Evolutionary conservation across 2,329 filamentous ascomycete species (phyloP).

Genomic region (Ophiocordyceps sinensis): DNA sequence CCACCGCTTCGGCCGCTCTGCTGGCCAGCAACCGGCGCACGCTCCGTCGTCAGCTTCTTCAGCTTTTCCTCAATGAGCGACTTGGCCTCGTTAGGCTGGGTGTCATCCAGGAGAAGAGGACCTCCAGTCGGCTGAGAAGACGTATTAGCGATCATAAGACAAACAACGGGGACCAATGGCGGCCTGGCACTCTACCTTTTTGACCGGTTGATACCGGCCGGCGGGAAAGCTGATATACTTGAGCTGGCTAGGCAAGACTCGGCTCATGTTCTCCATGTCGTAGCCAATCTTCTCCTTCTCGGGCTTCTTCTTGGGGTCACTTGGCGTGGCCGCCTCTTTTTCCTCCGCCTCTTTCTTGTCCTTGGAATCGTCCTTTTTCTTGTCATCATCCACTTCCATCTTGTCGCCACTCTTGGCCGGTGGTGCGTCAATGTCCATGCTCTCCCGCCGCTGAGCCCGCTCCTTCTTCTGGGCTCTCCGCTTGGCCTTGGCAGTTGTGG

Average conservation of each 20-base stretch:
- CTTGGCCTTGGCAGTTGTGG: conserved; percentile 93
- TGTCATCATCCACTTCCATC: conserved; percentile 73
- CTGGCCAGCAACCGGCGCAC: conserved; percentile 41
- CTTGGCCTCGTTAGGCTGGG: conserved; percentile 63
- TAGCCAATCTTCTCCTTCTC: conserved; percentile 97
- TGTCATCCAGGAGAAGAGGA: conserved; percentile 81
- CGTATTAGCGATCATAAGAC: conserved; percentile 10
- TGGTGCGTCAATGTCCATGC: conserved; percentile 84
- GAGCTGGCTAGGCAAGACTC: conserved; percentile 81
- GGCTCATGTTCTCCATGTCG: conserved; percentile 92
- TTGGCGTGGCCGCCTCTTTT: conserved; percentile 37
- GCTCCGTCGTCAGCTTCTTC: conserved; percentile 59
- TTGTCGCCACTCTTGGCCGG: conserved; percentile 55
- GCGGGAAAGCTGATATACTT: conserved; percentile 91
- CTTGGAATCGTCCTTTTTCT: conserved; percentile 36
- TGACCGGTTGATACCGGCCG: conserved; percentile 82
- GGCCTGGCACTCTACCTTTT: conserved; percentile 45
- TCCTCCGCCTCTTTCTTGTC: conserved; percentile 50
- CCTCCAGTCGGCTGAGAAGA: conserved; percentile 67
- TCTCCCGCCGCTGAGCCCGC: conserved; percentile 73
- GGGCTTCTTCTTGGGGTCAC: conserved; percentile 67
- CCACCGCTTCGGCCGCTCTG: conserved; percentile 11
- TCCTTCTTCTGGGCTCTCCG: conserved; percentile 90
- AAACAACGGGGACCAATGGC: neutral
- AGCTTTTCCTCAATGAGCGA: conserved; percentile 80